Base-by-base conservation (phyloP, 2,329 filamentous ascomycete genomes). In the Trichophyton verrucosum region DNA sequence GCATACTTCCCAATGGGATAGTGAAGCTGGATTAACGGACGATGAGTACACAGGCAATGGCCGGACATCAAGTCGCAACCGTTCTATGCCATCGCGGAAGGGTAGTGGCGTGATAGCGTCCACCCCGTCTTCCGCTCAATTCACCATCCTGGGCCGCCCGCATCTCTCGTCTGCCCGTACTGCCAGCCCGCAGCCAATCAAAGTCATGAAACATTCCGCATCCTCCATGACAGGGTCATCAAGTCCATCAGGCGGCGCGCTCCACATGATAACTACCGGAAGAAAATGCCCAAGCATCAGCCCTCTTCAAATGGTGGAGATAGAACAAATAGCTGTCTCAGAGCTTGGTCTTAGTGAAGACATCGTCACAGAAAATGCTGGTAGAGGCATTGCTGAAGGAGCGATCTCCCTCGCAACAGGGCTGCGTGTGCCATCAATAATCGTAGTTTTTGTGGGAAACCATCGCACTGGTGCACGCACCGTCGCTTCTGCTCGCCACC, bases 371-470 rank as follows among this genome's bases (percentile, higher is more conserved):
- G 94, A 97, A 70, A 96, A 92, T 70, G 88, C 91, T 1, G 92
- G 89, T 17, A 84, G 92, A 27, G 89, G 90, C 49, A 89, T 97
- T 63, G 91, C 91, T 3, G 87, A 96, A 74, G 74, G 73, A 22
- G 87, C 91, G 30, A 86, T 89, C 0, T 79, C 95, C 60, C 81
- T 79, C 57, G 83, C 89, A 9, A 77, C 95, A 53, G 79, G 79
- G 58, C 74, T 77, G 57, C 75, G 78, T 42, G 74, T 78, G 15
- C 75, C 79, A 33, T 80, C 82, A 0, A 81, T 83, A 5, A 78
- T 86, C 57, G 84, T 95, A 22, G 83, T 97, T 5, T 80, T 97
- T n/a, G 91, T 89, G 0, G 92, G 94, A n/a, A 97, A 96, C 72
- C 92, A 96, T 73, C 90, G 90, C 66, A 91, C 87, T 0, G 91